phyloP scores from a whole-genome alignment of 2,329 filamentous ascomycete genomes.

The Esteya vermicola region DNA sequence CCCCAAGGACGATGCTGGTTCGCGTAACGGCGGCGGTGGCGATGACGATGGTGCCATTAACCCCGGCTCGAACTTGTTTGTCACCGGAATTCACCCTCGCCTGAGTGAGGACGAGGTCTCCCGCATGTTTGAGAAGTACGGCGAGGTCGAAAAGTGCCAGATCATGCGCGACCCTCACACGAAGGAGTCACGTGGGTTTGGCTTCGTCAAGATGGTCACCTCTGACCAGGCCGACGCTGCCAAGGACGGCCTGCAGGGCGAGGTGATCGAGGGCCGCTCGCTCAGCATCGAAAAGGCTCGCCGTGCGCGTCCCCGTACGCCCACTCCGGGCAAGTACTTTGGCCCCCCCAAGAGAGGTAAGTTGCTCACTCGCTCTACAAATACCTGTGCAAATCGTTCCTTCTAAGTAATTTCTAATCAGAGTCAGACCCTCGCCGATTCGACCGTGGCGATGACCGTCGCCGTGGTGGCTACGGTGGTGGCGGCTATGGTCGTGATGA shows the following conservation, averaged over 20 bases:
- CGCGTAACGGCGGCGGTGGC: conserved; percentile 21
- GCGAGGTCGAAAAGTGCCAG: conserved; percentile 96
- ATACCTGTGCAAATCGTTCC: not conserved
- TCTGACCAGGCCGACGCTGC: conserved; percentile 91
- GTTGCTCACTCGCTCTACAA: conserved; percentile 31
- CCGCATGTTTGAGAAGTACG: conserved; percentile 96
- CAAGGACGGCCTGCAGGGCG: conserved; percentile 89
- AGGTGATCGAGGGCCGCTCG: conserved; percentile 87
- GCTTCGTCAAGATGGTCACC: conserved; percentile 98
- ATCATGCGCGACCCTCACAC: conserved; percentile 99
- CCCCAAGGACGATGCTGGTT: conserved; percentile 31
- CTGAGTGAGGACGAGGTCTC: conserved; percentile 81
- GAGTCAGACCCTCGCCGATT: conserved; percentile 20
- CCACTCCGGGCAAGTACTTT: conserved; percentile 97
- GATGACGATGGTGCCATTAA: conserved; percentile 76
- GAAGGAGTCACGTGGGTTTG: conserved; percentile 96
- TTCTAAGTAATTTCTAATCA: not conserved
- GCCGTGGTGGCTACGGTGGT: conserved; percentile 36
- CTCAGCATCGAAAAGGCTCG: conserved; percentile 98
- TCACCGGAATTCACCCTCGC: conserved; percentile 92
- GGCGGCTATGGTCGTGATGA: conserved; percentile 33
- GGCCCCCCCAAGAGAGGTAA: conserved; percentile 93
- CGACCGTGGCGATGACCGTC: conserved; percentile 52
- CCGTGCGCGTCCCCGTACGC: conserved; percentile 84
- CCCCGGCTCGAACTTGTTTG: conserved; percentile 94